These are phyloP conservation scores for Trametes elegans DNA, from an alignment of 768 basidiomycete species.

Conservation along the genomic window DNA sequence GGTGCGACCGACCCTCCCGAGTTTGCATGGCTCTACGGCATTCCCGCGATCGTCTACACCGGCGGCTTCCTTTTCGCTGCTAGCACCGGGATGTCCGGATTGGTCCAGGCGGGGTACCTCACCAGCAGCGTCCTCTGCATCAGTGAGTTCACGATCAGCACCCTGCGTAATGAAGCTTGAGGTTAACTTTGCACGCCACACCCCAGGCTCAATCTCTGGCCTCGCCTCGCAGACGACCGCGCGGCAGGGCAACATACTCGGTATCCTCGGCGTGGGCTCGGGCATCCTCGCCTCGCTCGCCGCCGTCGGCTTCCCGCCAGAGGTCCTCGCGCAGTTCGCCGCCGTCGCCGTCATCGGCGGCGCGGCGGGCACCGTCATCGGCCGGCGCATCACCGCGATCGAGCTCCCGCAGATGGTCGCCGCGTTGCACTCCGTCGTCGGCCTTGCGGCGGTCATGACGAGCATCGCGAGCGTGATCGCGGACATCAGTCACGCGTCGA, in stretches of 20 bases:
- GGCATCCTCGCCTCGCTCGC: slow-evolving; percentile 79
- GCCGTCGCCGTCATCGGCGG: slow-evolving; percentile 76
- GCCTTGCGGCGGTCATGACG: slow-evolving; percentile 85
- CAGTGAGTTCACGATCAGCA: too few relatives aligned
- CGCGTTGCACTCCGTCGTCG: slow-evolving; percentile 85
- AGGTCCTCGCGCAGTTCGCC: slow-evolving; percentile 75
- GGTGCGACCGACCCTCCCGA: slow-evolving; percentile 85
- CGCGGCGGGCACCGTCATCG: slow-evolving; percentile 66
- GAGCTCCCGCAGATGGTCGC: slow-evolving; percentile 85
- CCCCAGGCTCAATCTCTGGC: slow-evolving; percentile 71
- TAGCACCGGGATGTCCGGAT: slow-evolving; percentile 79
- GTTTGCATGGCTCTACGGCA: slow-evolving; percentile 77
- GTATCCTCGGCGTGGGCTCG: slow-evolving; percentile 79
- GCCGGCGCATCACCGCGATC: slow-evolving; percentile 81
- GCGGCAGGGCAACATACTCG: slow-evolving; percentile 85
- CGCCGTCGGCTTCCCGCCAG: slow-evolving; percentile 79
- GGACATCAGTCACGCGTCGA: slow-evolving; percentile 65
- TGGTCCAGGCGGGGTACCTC: slow-evolving; percentile 86
- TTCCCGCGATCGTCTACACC: slow-evolving; percentile 80
- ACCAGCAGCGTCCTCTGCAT: slow-evolving; percentile 87
- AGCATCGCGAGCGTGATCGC: slow-evolving; percentile 80
- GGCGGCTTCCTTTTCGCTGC: slow-evolving; percentile 82
- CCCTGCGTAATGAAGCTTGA: too few relatives aligned
- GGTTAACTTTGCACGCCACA: not conserved
- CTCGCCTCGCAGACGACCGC: slow-evolving; percentile 79